phyloP scores from a whole-genome alignment of 441 rosid genomes.

The Melastoma candidum region DNA sequence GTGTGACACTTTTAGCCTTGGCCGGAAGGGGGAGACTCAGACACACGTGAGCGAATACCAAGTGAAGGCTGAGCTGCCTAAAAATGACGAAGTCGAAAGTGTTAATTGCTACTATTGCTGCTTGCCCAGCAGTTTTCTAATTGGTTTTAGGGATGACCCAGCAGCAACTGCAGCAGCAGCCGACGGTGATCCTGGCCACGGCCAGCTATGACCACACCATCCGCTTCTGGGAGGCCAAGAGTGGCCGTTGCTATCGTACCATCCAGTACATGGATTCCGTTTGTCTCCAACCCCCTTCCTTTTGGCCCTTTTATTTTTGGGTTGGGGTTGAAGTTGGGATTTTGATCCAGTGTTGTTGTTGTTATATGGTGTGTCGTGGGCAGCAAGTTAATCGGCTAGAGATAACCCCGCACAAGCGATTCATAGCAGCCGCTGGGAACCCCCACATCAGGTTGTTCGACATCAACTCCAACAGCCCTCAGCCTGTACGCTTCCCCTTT shows the following conservation, averaged over 20 bases:
- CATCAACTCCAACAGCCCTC: slow-evolving; percentile 68
- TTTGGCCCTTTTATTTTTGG: too few relatives aligned
- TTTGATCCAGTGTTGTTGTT: too few relatives aligned
- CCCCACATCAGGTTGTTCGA: slow-evolving; percentile 88
- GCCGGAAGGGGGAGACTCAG: too few relatives aligned
- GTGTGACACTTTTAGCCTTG: too few relatives aligned
- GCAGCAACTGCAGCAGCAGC: background rate
- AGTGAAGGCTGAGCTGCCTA: too few relatives aligned
- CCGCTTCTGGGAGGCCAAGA: slow-evolving; percentile 92
- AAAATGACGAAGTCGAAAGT: too few relatives aligned
- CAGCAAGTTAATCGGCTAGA: slow-evolving; percentile 94
- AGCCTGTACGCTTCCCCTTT: slow-evolving; percentile 23
- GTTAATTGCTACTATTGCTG: too few relatives aligned
- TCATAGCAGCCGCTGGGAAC: slow-evolving; percentile 84
- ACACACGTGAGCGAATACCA: too few relatives aligned
- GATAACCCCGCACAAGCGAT: slow-evolving; percentile 81
- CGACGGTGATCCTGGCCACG: slow-evolving; percentile 81
- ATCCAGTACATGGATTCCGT: slow-evolving; percentile 90
- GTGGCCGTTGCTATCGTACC: slow-evolving; percentile 89
- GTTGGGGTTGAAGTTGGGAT: too few relatives aligned
- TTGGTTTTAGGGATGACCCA: slow-evolving; percentile 40
- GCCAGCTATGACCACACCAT: slow-evolving; percentile 93
- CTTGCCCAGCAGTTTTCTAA: too few relatives aligned
- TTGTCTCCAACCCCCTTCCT: background rate
- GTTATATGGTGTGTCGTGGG: background rate